These are phyloP conservation scores for Apiospora saccharicola DNA, from an alignment of 2,329 filamentous ascomycete species.

Conservation along the genomic window DNA sequence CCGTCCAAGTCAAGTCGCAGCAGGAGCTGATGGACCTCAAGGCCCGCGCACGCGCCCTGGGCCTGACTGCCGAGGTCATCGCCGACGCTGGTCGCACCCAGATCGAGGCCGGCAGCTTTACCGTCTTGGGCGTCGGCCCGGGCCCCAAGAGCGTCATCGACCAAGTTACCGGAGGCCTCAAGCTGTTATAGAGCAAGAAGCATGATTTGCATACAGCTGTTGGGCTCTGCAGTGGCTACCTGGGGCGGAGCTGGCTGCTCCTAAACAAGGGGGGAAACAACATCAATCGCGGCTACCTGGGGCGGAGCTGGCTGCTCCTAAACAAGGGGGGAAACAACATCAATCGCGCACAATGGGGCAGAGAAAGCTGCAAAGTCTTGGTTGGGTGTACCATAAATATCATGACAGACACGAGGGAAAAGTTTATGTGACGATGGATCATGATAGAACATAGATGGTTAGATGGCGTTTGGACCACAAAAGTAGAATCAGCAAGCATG, in stretches of 20 bases:
- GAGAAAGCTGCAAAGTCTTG: not conserved
- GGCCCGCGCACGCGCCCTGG: conserved; percentile 81
- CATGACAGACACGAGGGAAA: not conserved
- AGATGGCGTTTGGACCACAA: conserved; percentile 20
- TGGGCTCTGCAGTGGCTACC: too few relatives aligned
- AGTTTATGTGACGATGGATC: conserved; percentile 1
- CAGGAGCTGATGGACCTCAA: conserved; percentile 79
- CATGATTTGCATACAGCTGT: too few relatives aligned
- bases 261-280: too few relatives aligned
- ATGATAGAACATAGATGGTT: conserved; percentile 21
- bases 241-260: too few relatives aligned
- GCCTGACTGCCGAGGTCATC: conserved; percentile 88
- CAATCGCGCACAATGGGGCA: not conserved
- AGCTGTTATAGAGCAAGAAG: conserved; percentile 37
- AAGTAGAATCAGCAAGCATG: not conserved
- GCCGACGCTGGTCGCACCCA: conserved; percentile 96
- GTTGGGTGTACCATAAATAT: not conserved
- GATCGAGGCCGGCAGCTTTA: conserved; percentile 91
- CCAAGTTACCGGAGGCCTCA: conserved; percentile 60
- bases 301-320: too few relatives aligned
- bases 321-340: not conserved
- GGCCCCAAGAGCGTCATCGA: conserved; percentile 89
- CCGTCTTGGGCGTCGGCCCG: conserved; percentile 84
- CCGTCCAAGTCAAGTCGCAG: conserved; percentile 86
- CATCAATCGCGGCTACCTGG: too few relatives aligned